Evolutionary conservation across 257 asterid genomes (phyloP).

Genomic region (Nicotiana tomentosiformis): DNA sequence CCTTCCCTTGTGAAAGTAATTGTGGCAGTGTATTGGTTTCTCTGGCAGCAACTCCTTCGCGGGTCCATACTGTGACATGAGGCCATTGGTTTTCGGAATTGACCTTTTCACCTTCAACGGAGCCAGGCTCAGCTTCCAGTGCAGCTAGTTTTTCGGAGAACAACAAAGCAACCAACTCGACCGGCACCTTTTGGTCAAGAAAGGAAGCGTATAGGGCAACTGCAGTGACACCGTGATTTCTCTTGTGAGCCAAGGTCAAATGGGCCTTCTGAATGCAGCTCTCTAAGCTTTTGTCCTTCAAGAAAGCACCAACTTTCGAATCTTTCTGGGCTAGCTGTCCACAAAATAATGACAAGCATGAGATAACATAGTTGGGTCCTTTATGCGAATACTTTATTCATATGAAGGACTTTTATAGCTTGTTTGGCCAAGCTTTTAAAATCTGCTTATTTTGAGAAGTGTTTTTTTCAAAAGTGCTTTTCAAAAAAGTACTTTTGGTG

Average conservation of each 20-base stretch:
- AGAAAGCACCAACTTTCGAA: conserved; percentile 39
- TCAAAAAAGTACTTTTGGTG: no score
- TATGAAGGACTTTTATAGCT: no score
- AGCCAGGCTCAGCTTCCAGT: conserved; percentile 57
- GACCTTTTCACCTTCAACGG: conserved; percentile 69
- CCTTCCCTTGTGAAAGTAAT: conserved; percentile 59
- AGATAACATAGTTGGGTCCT: background rate
- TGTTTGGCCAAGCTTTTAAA: no score
- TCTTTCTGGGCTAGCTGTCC: conserved; percentile 56
- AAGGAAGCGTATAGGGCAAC: conserved; percentile 58
- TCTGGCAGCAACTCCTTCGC: conserved; percentile 48
- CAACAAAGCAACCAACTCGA: conserved; percentile 46
- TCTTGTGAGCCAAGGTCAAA: conserved; percentile 87
- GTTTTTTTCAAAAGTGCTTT: no score
- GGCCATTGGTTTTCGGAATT: conserved; percentile 80
- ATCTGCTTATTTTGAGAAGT: no score
- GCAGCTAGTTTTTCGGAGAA: conserved; percentile 75
- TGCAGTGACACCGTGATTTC: conserved; percentile 81
- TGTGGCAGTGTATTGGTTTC: conserved; percentile 71
- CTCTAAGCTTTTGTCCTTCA: conserved; percentile 48
- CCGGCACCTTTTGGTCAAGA: conserved; percentile 53
- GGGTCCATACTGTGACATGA: conserved; percentile 80
- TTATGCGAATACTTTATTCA: background rate
- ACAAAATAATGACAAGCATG: conserved; percentile 1
- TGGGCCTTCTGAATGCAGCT: conserved; percentile 60